These are phyloP conservation scores for Juglanconis oblonga DNA, from an alignment of 2,329 filamentous ascomycete species.

Conservation along the genomic window DNA sequence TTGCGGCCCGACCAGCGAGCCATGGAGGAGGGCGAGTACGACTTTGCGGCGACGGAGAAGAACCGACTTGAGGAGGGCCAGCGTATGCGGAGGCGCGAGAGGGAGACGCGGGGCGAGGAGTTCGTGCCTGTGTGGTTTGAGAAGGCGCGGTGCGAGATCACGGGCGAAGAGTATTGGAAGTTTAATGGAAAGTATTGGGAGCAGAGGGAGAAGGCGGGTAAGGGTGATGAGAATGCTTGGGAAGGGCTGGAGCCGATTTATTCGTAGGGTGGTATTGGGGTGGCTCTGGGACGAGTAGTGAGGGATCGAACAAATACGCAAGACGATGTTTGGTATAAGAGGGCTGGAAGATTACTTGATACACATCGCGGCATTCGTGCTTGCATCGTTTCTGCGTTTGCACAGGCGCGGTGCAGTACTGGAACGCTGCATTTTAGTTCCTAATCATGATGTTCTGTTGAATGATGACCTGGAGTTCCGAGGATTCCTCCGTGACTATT, in stretches of 20 bases:
- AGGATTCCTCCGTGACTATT: too few relatives aligned
- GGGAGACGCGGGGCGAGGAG: slow-evolving; percentile 77
- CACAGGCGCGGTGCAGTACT: too few relatives aligned
- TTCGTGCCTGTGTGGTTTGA: slow-evolving; percentile 85
- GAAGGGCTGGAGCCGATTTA: slow-evolving; percentile 75
- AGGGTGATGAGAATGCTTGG: slow-evolving; percentile 61
- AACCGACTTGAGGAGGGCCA: slow-evolving; percentile 92
- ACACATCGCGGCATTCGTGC: too few relatives aligned
- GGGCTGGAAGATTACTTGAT: too few relatives aligned
- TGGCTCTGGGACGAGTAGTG: neutral
- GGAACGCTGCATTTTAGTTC: too few relatives aligned
- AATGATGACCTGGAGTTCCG: too few relatives aligned
- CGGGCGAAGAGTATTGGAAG: slow-evolving; percentile 86
- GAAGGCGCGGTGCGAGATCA: slow-evolving; percentile 69
- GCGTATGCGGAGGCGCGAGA: slow-evolving; percentile 66
- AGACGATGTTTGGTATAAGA: too few relatives aligned
- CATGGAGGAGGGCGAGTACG: slow-evolving; percentile 98
- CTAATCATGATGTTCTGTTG: too few relatives aligned
- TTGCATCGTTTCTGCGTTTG: too few relatives aligned
- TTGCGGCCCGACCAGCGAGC: slow-evolving; percentile 90
- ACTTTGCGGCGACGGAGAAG: slow-evolving; percentile 90
- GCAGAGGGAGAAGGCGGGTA: slow-evolving; percentile 62
- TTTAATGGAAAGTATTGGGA: slow-evolving; percentile 90
- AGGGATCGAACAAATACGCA: neutral
- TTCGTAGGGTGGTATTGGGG: slow-evolving; percentile 7